phyloP scores from a whole-genome alignment of 2,329 filamentous ascomycete genomes.

The Penicillium sp. region DNA sequence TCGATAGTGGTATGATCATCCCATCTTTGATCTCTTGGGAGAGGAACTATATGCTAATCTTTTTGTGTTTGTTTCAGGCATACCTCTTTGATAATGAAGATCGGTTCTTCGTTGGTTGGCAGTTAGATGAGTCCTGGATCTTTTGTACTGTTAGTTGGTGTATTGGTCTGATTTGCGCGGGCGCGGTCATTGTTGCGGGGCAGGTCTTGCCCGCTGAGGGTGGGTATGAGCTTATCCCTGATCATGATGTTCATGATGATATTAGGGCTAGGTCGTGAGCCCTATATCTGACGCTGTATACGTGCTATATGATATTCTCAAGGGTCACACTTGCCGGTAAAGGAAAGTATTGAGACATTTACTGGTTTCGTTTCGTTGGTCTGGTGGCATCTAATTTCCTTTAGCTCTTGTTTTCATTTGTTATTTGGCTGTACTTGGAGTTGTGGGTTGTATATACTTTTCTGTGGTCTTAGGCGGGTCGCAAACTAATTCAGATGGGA shows the following conservation, averaged over 20 bases:
- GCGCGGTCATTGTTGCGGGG: slow-evolving; percentile 65
- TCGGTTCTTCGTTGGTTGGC: slow-evolving; percentile 80
- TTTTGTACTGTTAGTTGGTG: slow-evolving; percentile 65
- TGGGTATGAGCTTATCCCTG: slow-evolving; percentile 76
- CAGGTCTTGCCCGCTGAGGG: slow-evolving; percentile 74
- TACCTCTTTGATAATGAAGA: slow-evolving; percentile 81
- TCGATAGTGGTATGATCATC: slow-evolving; percentile 70
- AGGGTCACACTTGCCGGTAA: not conserved
- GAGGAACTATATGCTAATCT: not conserved
- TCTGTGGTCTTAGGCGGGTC: not conserved
- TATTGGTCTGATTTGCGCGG: slow-evolving; percentile 52
- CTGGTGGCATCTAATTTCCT: not conserved
- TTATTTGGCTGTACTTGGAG: not conserved
- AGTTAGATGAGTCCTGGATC: slow-evolving; percentile 74
- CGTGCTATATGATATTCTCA: not conserved
- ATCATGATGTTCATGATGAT: slow-evolving; percentile 36
- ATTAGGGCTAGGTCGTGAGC: slow-evolving; percentile 8
- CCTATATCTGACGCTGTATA: not conserved
- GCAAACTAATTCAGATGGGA: not conserved
- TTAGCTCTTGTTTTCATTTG: not conserved
- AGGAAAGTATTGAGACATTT: not conserved
- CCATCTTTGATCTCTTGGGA: not conserved
- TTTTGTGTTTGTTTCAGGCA: slow-evolving; percentile 53
- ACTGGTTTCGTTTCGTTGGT: not conserved
- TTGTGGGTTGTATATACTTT: not conserved